Evolutionary conservation across 192 early-diverging fungal genomes (phyloP), one percentile per base, ranked within the genome.

Genomic region (Linnemannia exigua): DNA sequence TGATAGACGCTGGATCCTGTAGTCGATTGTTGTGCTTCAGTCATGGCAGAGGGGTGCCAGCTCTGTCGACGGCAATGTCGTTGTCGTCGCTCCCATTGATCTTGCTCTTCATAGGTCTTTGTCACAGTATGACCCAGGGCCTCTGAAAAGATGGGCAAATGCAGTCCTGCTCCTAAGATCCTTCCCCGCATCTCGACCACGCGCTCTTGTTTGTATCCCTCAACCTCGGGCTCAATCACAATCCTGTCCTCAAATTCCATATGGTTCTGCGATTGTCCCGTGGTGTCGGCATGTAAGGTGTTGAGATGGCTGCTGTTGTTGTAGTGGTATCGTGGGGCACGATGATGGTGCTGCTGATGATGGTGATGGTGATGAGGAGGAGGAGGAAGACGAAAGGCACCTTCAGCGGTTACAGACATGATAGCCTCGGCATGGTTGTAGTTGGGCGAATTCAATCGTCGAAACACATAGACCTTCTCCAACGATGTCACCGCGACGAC

Each of bases 111-210:
- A 61, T 84, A 84, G 2, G 76, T 72, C 67, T 51, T 67, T 20
- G 82, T 84, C 25, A 84, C 54, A 4, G 82, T 78, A 1, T 58
- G 50, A 6, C 72, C 28, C 22, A 84, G 46, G 1, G 82, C 82
- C 35, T 84, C 82, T 12, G 82, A 75, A 71, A 84, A 84, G 41
- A 84, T 79, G 22, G 82, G 82, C n/a, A 84, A 54, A 46, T 70
- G 61, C 47, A 84, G 28, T 16, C 82, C 82, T 31, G 58, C 70
- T 0, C 82, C 82, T 20, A 84, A 9, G 33, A 84, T 75, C 36
- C 54, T 25, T 17, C 77, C 77, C 5, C 72, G 48, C 1, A 84
- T 74, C 38, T 84, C 82, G 4, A 79, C 63, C 11, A 79, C 82
- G 1, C 76, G 82, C 35, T 84, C 82, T 22, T 84, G 76, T 28